Conservation (phyloP, 2,329 filamentous ascomycete genomes). For the Aspergillus oerlinghausenensis region DNA sequence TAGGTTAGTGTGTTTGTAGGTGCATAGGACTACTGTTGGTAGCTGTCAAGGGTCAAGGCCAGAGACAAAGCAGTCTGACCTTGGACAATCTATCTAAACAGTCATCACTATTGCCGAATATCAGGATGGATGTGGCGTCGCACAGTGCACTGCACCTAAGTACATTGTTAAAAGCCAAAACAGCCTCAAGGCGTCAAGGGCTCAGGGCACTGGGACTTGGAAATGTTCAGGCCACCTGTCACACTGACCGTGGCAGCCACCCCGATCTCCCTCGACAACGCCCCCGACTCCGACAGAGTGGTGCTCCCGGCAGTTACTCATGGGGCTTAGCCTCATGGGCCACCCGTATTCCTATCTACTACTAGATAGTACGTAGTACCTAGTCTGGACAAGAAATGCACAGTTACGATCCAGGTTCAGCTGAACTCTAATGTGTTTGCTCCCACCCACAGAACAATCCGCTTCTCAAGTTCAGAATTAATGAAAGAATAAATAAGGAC, state of each 20-base stretch:
- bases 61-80: too few relatives aligned
- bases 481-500: too few relatives aligned
- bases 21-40: background rate
- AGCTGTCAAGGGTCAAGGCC: background rate
- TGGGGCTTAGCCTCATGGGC: background rate
- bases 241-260: slow-evolving; percentile 12
- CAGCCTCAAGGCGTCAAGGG: background rate
- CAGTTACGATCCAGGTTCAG: background rate
- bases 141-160: too few relatives aligned
- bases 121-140: background rate
- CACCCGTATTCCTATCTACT: background rate
- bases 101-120: background rate
- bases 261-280: slow-evolving; percentile 5
- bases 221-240: slow-evolving; percentile 4
- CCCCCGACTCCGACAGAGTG: slow-evolving; percentile 15
- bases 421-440: background rate
- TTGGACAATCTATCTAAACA: too few relatives aligned
- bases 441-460: too few relatives aligned
- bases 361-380: too few relatives aligned
- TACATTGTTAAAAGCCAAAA: too few relatives aligned
- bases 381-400: too few relatives aligned
- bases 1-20: background rate
- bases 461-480: too few relatives aligned
- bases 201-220: too few relatives aligned
- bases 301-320: slow-evolving; percentile 8